phyloP scores from a whole-genome alignment of 1,284 basidiomycete genomes.

The Dichomitus squalens region DNA sequence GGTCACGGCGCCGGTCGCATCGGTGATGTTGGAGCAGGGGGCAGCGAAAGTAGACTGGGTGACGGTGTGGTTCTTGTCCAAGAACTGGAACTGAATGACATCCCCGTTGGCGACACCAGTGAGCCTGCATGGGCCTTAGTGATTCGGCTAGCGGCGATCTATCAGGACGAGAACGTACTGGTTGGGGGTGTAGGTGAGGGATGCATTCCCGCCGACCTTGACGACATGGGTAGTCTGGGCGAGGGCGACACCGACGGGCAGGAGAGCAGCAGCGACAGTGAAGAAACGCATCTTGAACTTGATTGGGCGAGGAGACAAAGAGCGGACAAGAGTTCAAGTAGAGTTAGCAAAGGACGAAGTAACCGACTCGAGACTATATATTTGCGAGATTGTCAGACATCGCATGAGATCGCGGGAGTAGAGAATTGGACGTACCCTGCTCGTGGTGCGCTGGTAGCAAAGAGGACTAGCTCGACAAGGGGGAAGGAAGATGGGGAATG shows the following conservation, averaged over 20 bases:
- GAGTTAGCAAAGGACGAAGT: slow-evolving; percentile 30
- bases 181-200: slow-evolving; percentile 47
- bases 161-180: slow-evolving; percentile 19
- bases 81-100: slow-evolving; percentile 53
- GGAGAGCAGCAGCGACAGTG: slow-evolving; percentile 44
- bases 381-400: background rate
- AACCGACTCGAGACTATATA: slow-evolving; percentile 37
- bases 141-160: background rate
- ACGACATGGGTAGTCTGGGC: slow-evolving; percentile 42
- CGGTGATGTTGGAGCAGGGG: slow-evolving; percentile 42
- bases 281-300: slow-evolving; percentile 54
- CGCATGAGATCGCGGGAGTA: background rate
- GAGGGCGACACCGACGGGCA: slow-evolving; percentile 42
- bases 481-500: slow-evolving; percentile 21
- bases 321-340: slow-evolving; percentile 25
- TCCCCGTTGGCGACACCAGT: slow-evolving; percentile 51
- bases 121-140: slow-evolving; percentile 31
- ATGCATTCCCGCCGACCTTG: slow-evolving; percentile 47
- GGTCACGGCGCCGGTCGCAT: slow-evolving; percentile 23
- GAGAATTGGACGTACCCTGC: slow-evolving; percentile 33
- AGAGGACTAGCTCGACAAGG: slow-evolving; percentile 31
- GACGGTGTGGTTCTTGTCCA: slow-evolving; percentile 48
- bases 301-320: slow-evolving; percentile 11
- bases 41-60: slow-evolving; percentile 60
- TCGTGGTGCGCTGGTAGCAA: slow-evolving; percentile 34